phyloP scores from a whole-genome alignment of 352 stramenopile genomes.

The Globisporangium mamillatum region DNA sequence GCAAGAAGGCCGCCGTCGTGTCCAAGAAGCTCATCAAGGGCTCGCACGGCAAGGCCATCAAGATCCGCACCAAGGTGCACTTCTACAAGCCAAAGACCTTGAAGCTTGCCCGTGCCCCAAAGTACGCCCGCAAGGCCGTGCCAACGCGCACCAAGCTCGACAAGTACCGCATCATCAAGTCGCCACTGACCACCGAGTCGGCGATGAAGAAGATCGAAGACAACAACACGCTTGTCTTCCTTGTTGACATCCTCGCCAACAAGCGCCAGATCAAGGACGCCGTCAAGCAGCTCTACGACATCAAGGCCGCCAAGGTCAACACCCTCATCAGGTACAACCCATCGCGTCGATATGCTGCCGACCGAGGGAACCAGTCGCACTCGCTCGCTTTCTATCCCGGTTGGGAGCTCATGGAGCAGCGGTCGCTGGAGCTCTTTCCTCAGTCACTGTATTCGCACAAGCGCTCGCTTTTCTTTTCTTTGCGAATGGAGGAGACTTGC shows the following conservation, averaged over 20 bases:
- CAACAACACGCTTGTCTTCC: conserved; percentile 99
- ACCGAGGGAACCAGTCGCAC: conserved; percentile 20
- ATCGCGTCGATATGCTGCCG: conserved; percentile 76
- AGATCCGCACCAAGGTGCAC: conserved; percentile 99
- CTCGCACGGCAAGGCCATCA: conserved; percentile 96
- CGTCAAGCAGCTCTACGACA: conserved; percentile 99
- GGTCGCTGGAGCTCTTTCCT: conserved; percentile 11
- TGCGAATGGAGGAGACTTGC: conserved; percentile 1
- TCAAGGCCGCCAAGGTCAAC: conserved; percentile 99
- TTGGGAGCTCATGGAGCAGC: conserved; percentile 11
- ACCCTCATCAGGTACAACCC: conserved; percentile 97
- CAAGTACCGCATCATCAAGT: conserved; percentile 99
- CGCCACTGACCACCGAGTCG: conserved; percentile 98
- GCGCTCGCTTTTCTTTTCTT: conserved; percentile 12
- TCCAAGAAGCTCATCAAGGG: conserved; percentile 96
- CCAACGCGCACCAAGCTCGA: conserved; percentile 95
- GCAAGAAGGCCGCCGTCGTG: conserved; percentile 92
- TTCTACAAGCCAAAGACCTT: conserved; percentile 99
- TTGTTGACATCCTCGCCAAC: conserved; percentile 99
- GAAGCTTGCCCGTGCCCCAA: conserved; percentile 92
- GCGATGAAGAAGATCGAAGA: conserved; percentile 99
- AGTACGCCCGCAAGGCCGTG: conserved; percentile 94
- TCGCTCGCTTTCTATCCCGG: conserved; percentile 11
- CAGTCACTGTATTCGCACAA: conserved; percentile 4
- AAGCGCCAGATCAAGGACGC: conserved; percentile 99